These are phyloP conservation scores for Scheffersomyces cryptocercus DNA, from an alignment of 1,139 yeast species.

Conservation along the genomic window DNA sequence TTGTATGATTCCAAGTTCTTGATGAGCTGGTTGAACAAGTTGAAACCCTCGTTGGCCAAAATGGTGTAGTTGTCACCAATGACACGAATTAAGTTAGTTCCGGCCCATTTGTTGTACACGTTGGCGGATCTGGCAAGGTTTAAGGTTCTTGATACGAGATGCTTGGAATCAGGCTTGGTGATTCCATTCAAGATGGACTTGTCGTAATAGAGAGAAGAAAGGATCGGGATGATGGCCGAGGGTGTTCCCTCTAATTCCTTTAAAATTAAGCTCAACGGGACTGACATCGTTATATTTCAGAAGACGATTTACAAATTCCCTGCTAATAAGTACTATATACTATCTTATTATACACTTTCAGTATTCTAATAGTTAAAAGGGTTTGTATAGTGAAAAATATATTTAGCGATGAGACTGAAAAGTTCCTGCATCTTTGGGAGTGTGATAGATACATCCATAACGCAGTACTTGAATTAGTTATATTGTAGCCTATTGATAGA, in stretches of 20 bases:
- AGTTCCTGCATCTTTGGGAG: too few relatives aligned
- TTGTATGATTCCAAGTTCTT: conserved; percentile 57
- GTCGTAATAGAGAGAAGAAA: conserved; percentile 30
- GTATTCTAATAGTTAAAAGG: too few relatives aligned
- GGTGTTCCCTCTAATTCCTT: conserved; percentile 39
- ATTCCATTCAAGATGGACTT: conserved; percentile 36
- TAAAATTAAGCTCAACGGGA: conserved; percentile 35
- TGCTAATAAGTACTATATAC: too few relatives aligned
- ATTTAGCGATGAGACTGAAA: too few relatives aligned
- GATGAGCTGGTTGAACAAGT: conserved; percentile 55
- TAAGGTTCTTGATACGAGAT: conserved; percentile 55
- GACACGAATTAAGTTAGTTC: conserved; percentile 55
- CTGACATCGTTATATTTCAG: conserved; percentile 22
- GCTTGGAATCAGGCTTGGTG: conserved; percentile 55
- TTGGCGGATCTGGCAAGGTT: conserved; percentile 55
- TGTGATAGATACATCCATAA: too few relatives aligned
- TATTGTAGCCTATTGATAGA: too few relatives aligned
- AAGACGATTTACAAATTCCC: too few relatives aligned
- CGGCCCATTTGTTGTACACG: conserved; percentile 60
- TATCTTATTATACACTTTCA: too few relatives aligned
- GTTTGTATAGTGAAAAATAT: too few relatives aligned
- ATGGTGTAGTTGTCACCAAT: conserved; percentile 53
- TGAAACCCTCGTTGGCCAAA: conserved; percentile 58
- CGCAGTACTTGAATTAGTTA: too few relatives aligned
- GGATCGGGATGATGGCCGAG: conserved; percentile 34